Conservation (phyloP, 2,329 filamentous ascomycete genomes). For the Botryotinia globosa region DNA sequence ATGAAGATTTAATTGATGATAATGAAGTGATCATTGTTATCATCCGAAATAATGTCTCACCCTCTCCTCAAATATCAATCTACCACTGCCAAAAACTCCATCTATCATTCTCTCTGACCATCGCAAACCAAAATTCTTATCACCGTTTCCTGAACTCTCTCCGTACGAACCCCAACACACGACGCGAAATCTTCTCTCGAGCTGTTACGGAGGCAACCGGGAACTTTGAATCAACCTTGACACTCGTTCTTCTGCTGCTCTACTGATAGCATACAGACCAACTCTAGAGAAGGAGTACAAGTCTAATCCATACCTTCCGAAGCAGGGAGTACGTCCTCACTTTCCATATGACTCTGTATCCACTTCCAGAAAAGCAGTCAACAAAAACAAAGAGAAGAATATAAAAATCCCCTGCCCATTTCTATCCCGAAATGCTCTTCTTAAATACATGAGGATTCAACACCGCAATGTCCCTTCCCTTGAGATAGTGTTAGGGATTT, state of each 20-base stretch:
- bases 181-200: background rate
- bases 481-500: no score
- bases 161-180: background rate
- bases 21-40: accelerated
- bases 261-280: background rate
- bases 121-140: background rate
- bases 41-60: background rate
- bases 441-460: no score
- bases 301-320: background rate
- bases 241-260: no score
- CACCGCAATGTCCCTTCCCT: no score
- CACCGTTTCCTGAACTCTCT: background rate
- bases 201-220: background rate
- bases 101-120: background rate
- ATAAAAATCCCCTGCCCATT: background rate
- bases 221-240: background rate
- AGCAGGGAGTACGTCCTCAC: no score
- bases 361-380: background rate
- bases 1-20: background rate
- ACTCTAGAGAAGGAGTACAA: background rate
- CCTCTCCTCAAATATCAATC: background rate
- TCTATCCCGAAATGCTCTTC: background rate
- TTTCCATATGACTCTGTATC: background rate
- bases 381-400: background rate
- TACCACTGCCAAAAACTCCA: background rate